phyloP scores from a whole-genome alignment of 768 basidiomycete species.

The Suillus alpinus region DNA sequence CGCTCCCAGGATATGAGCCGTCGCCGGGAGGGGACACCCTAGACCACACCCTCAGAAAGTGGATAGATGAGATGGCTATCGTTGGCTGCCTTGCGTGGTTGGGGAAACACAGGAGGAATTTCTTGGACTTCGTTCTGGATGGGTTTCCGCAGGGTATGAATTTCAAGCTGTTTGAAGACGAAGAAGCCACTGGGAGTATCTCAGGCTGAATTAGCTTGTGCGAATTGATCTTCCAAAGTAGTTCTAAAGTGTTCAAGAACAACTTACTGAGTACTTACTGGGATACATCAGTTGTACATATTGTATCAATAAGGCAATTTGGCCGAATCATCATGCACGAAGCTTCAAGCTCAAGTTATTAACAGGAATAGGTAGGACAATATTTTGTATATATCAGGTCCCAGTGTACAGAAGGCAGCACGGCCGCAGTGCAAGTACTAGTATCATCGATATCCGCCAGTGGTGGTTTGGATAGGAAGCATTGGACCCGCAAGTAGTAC shows the following conservation, averaged over 20 bases:
- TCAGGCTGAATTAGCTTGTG: not conserved
- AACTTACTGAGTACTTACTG: not conserved
- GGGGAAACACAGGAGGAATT: constrained; percentile 8
- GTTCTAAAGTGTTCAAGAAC: not conserved
- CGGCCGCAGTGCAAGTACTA: too few relatives aligned
- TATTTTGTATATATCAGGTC: too few relatives aligned
- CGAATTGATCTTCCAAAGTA: not conserved
- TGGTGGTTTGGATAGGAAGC: too few relatives aligned
- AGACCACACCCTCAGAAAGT: not conserved
- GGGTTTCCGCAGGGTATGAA: not conserved
- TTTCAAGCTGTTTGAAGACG: constrained; percentile 3
- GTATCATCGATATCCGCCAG: too few relatives aligned
- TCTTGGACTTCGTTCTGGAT: not conserved
- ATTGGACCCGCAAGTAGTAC: too few relatives aligned
- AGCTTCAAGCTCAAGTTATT: too few relatives aligned
- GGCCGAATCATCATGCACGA: too few relatives aligned
- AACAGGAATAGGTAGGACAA: too few relatives aligned
- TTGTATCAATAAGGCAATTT: too few relatives aligned
- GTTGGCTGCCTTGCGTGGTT: constrained; percentile 9
- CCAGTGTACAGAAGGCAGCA: too few relatives aligned
- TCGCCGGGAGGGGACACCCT: not conserved
- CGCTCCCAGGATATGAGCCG: not conserved
- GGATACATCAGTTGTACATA: not conserved
- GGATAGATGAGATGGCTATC: constrained; percentile 7
- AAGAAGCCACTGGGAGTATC: not conserved